Evolutionary conservation across 768 basidiomycete genomes (phyloP).

Genomic region (Rhizopogon vesiculosus): DNA sequence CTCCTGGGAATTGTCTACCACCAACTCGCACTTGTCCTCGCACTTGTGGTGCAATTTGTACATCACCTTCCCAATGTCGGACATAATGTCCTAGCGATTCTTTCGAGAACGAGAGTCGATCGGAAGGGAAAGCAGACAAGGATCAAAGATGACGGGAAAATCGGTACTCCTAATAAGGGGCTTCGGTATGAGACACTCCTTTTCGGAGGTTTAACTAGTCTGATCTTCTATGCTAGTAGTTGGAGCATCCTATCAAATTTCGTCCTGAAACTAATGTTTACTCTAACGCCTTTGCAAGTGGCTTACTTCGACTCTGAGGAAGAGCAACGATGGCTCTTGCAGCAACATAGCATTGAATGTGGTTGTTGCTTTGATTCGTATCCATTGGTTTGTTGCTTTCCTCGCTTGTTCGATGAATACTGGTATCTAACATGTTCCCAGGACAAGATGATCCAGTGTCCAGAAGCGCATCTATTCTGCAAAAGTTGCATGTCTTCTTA

Average conservation of each 20-base stretch:
- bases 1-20: conserved; percentile 36
- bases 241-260: too few relatives aligned
- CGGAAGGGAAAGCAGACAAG: not conserved
- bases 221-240: too few relatives aligned
- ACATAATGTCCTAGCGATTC: too few relatives aligned
- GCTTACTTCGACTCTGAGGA: too few relatives aligned
- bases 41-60: conserved; percentile 34
- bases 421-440: conserved; percentile 21
- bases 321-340: conserved; percentile 38
- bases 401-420: not conserved
- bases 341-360: conserved; percentile 50
- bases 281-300: too few relatives aligned
- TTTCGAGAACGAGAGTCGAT: conserved; percentile 27
- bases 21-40: conserved; percentile 33
- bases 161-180: too few relatives aligned
- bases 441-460: conserved; percentile 79
- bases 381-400: conserved; percentile 41
- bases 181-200: too few relatives aligned
- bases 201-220: too few relatives aligned
- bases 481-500: conserved; percentile 56
- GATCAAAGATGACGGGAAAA: too few relatives aligned
- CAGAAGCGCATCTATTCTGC: conserved; percentile 82
- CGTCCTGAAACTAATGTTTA: conserved; percentile 25
- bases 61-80: conserved; percentile 9
- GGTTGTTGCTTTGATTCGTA: conserved; percentile 74